Evolutionary conservation across 352 stramenopile species (phyloP), one percentile per base, ranked within the genome.

Genomic region (Phytophthora boehmeriae): DNA sequence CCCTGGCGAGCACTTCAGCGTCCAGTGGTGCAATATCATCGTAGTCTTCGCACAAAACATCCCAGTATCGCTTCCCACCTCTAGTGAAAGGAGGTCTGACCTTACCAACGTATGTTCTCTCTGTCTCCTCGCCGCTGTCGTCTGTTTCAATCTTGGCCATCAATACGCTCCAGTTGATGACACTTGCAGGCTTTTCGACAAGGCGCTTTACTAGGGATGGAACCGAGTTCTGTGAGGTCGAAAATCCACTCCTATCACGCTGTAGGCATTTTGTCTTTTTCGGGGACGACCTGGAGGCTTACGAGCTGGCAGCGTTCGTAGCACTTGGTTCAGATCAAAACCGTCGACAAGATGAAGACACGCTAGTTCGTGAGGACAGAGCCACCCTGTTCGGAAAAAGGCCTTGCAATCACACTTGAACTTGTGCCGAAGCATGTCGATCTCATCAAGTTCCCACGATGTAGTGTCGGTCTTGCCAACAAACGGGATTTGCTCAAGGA

Each of bases 151-250:
- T 50, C 27, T 8, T 34, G 11, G 11, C n/a, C 19, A 11, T 13
- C 19, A 51, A n/a, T 13, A 59, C 10, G n/a, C 52, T 59, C 52
- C 52, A 59, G 27, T 58, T 49, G 9, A 58, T 58, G n/a, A 58
- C 50, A 14, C 50, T 58, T 4, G 36, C 36, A 1, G 52, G 41
- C 11, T 59, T 59, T 20, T 59, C 50, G 10, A 59, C 11, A n/a
- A 59, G 23, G 13, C 28, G n/a, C 16, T 44, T 51, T 11, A 59
- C 17, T 4, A 59, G 19, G 8, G 52, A 38, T 4, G 20, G 17
- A 8, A 58, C 14, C 22, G 16, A 22, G 19, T 50, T 50, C 22
- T 49, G 39, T 27, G 51, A 58, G 5, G 25, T 36, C 20, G 16
- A n/a, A 2, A 38, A 8, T 9, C 39, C 17, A n/a, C n/a, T n/a